phyloP scores from a whole-genome alignment of 2,329 filamentous ascomycete species.

The Tolypocladium pustulatum region DNA sequence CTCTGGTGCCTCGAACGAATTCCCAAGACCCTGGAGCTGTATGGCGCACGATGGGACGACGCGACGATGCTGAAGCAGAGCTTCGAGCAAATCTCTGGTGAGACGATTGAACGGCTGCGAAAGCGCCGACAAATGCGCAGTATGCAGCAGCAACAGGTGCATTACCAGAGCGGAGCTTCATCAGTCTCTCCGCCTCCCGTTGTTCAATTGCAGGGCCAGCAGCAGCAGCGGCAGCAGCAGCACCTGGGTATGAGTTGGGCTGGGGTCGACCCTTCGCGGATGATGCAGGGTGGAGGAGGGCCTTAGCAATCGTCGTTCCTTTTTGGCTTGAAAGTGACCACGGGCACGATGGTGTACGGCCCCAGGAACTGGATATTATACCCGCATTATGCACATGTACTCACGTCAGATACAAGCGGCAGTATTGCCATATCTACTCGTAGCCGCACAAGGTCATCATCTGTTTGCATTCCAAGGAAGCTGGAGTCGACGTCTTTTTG shows the following conservation, averaged over 20 bases:
- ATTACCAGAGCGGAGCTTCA: slow-evolving; percentile 16
- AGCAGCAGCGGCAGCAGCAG: slow-evolving; percentile 13
- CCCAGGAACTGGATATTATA: not conserved
- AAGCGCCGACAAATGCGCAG: slow-evolving; percentile 24
- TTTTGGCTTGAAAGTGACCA: not conserved
- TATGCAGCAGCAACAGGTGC: slow-evolving; percentile 23
- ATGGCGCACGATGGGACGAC: slow-evolving; percentile 49
- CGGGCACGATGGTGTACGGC: not conserved
- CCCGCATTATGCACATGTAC: not conserved
- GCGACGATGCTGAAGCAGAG: slow-evolving; percentile 40
- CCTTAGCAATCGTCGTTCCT: slow-evolving; percentile 1
- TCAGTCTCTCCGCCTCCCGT: slow-evolving; percentile 1
- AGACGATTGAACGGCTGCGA: slow-evolving; percentile 31
- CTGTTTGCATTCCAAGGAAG: not conserved
- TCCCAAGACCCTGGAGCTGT: slow-evolving; percentile 41
- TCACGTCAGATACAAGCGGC: not conserved
- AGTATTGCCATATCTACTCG: not conserved
- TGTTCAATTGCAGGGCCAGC: slow-evolving; percentile 11
- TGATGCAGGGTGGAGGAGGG: slow-evolving; percentile 24
- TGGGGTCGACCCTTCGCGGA: slow-evolving; percentile 30
- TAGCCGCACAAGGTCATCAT: not conserved
- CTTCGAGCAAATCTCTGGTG: slow-evolving; percentile 39
- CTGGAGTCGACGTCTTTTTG: not conserved
- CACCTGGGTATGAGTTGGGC: slow-evolving; percentile 28
- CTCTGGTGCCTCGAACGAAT: slow-evolving; percentile 44